phyloP scores from a whole-genome alignment of 768 basidiomycete genomes.

The Imleria badia region DNA sequence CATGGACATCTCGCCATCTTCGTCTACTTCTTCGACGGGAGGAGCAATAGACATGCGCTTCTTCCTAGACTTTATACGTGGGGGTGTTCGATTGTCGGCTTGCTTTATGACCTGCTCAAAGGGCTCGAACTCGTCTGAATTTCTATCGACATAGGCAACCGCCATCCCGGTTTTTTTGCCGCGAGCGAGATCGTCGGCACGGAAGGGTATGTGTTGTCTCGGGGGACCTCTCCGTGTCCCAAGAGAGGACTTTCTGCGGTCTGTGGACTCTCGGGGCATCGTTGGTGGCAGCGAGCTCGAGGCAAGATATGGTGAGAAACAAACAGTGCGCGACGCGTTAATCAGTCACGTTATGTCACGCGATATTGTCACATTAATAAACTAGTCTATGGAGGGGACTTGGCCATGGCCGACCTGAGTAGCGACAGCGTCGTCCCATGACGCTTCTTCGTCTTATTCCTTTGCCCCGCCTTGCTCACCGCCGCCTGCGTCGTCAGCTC shows the following conservation, averaged over 20 bases:
- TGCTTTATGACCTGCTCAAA: slow-evolving; percentile 74
- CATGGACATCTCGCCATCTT: slow-evolving; percentile 77
- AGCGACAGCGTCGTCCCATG: slow-evolving; percentile 9
- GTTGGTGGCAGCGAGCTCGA: slow-evolving; percentile 13
- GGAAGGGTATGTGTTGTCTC: slow-evolving; percentile 72
- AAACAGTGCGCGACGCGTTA: slow-evolving; percentile 29
- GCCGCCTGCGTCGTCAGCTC: slow-evolving; percentile 17
- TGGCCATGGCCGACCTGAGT: slow-evolving; percentile 22
- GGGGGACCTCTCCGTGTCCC: slow-evolving; percentile 56
- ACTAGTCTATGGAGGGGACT: not conserved
- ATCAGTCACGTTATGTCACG: slow-evolving; percentile 29
- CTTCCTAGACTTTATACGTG: slow-evolving; percentile 50
- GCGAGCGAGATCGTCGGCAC: slow-evolving; percentile 72
- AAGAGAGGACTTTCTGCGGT: slow-evolving; percentile 38
- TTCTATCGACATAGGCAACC: slow-evolving; percentile 65
- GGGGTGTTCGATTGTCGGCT: slow-evolving; percentile 65
- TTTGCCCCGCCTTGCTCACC: slow-evolving; percentile 4
- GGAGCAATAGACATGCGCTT: slow-evolving; percentile 42
- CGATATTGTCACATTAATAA: slow-evolving; percentile 15
- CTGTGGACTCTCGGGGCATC: slow-evolving; percentile 26
- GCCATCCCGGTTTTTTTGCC: slow-evolving; percentile 81
- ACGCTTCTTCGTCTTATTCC: not conserved
- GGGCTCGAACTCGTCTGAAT: slow-evolving; percentile 80
- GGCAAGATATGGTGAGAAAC: slow-evolving; percentile 18
- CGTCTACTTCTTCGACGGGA: slow-evolving; percentile 41